Base-by-base conservation (phyloP, 2,329 filamentous ascomycete species). In the Trichophyton schoenleinii region DNA sequence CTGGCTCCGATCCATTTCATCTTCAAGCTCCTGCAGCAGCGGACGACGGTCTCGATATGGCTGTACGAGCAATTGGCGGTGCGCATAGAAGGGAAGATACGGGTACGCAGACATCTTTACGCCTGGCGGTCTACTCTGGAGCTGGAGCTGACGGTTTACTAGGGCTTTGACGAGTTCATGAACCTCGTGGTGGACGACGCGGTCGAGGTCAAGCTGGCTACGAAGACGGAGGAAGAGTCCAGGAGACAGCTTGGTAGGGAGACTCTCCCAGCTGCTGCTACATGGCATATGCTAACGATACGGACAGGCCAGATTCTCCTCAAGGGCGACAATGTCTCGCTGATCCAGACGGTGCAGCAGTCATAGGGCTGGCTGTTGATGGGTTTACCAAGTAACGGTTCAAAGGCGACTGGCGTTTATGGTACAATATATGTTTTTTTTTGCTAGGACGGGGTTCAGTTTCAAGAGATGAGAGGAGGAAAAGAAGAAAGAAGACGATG, bases 91-190 rank as follows among this genome's bases (percentile, higher is more conserved):
- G 94, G 94, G 64, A 96, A 92, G 78, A 96, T 99, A 67, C 84
- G 94, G 70, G 92, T 95, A 75, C 65, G 86, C 62, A 15, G 9
- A 25, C 20, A 4, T 15, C 28, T 18, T 36, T 22, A 15, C 41
- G 3, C 11, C 8, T 36, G 11, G 34, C 9, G 25, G 25, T 6
- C 25, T 28, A 28, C 25, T 31, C 6, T 31, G 28, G 53, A 57
- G 36, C 53, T 41, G 13, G 28, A 20, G 42, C 52, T 55, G 48
- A 53, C 62, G 7, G 38, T 59, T 46, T 49, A 60, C 48, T 65
- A 96, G 91, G 91, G 94, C 13, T 99, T 99, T 68, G 94, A 99
- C 73, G 94, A 99, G 76, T 99, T 97, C 78, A 96, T 99, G 91
- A 99, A 99, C 78, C 80, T 99, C 58, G 94, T 97, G 44, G 83